Conservation (phyloP, 2,329 filamentous ascomycete genomes). For the Rhinocladiella mackenziei region DNA sequence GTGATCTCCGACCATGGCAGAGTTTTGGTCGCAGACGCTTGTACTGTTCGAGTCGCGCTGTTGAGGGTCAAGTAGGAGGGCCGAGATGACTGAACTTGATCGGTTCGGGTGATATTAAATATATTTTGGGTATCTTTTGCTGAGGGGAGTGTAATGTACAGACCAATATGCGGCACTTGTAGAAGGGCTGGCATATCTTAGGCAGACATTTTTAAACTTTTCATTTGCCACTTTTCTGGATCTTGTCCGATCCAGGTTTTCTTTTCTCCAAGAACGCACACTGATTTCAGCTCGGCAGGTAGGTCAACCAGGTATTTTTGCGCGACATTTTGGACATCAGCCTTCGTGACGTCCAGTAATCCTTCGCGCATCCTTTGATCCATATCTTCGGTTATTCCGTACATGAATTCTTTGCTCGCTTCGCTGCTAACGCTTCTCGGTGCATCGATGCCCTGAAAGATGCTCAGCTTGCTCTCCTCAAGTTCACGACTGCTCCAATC, state of each 20-base stretch:
- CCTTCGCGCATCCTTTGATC: slow-evolving; percentile 76
- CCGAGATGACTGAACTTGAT: no score
- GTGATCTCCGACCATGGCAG: slow-evolving; percentile 50
- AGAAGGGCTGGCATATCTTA: no score
- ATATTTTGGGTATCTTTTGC: no score
- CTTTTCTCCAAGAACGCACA: slow-evolving; percentile 75
- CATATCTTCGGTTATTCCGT: slow-evolving; percentile 83
- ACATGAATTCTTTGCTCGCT: slow-evolving; percentile 80
- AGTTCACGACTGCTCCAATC: slow-evolving; percentile 79
- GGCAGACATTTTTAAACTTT: slow-evolving; percentile 26
- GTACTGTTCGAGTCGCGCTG: slow-evolving; percentile 53
- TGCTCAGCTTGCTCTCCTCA: slow-evolving; percentile 91
- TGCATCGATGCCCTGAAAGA: slow-evolving; percentile 89
- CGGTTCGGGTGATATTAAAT: no score
- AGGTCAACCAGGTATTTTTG: slow-evolving; percentile 74
- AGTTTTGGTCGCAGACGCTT: slow-evolving; percentile 46
- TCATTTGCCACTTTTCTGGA: slow-evolving; percentile 21
- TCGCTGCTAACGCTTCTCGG: slow-evolving; percentile 82
- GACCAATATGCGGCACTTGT: no score
- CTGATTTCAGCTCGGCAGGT: slow-evolving; percentile 56
- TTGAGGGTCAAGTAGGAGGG: slow-evolving; percentile 8
- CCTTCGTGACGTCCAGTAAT: slow-evolving; percentile 77
- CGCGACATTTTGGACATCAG: slow-evolving; percentile 75
- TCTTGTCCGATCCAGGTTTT: slow-evolving; percentile 55
- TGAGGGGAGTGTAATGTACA: no score